These are phyloP conservation scores for Thymus quinquecostatus DNA, from an alignment of 257 asterid genomes.

Conservation along the genomic window DNA sequence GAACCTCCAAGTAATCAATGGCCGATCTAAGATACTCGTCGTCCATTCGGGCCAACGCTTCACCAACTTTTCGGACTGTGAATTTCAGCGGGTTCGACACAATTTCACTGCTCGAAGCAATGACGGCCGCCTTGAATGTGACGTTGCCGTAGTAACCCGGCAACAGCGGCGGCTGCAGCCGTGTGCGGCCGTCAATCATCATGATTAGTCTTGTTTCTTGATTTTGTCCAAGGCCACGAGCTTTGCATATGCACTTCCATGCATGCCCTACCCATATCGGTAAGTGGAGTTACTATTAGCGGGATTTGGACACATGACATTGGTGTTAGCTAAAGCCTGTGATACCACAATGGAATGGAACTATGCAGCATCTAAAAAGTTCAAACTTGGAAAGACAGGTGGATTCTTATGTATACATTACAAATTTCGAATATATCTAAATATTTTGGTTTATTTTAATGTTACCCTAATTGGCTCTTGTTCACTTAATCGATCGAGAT, in stretches of 20 bases:
- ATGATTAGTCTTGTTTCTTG: background rate
- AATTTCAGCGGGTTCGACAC: conserved; percentile 45
- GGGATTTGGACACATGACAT: too few species aligned
- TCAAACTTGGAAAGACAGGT: too few species aligned
- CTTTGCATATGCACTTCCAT: conserved; percentile 10
- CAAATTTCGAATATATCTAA: too few species aligned
- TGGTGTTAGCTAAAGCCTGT: too few species aligned
- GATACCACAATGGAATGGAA: too few species aligned
- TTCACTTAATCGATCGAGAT: too few species aligned
- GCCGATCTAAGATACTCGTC: conserved; percentile 58
- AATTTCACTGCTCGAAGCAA: conserved; percentile 54
- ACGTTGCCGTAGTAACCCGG: conserved; percentile 63
- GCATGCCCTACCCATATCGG: background rate
- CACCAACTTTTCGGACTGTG: conserved; percentile 47
- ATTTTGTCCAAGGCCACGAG: background rate
- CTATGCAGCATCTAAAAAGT: too few species aligned
- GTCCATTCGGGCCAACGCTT: conserved; percentile 54
- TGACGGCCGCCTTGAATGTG: conserved; percentile 47
- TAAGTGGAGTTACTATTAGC: too few species aligned
- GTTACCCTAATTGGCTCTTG: too few species aligned
- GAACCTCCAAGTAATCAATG: conserved; percentile 55
- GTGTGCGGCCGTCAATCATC: conserved; percentile 50
- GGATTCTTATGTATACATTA: too few species aligned
- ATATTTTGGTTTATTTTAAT: too few species aligned
- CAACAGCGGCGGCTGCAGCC: conserved; percentile 60